Base-by-base conservation (phyloP, 345 rosid species). In the Eucalyptus regnans region DNA sequence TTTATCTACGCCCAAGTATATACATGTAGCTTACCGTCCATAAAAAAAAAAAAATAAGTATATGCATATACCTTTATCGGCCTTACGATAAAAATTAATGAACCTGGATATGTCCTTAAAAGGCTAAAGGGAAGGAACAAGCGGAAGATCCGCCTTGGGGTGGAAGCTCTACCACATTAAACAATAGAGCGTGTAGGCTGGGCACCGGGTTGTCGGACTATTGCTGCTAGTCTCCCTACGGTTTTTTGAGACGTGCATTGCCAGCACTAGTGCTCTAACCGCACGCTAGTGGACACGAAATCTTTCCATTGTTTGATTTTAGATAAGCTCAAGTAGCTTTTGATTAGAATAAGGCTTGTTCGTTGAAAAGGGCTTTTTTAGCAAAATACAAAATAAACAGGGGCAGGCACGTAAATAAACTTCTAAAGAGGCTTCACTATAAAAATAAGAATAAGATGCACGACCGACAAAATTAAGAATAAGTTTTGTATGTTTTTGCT, bases 71-170 rank as follows among this genome's bases (percentile, higher is more conserved):
- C 4, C 2, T 52, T 52, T 52, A 52, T 52, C 2, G 4, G 5
- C 2, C 4, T 52, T 8, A 52, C 2, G 18, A 52, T 52, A 52
- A 52, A 52, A 52, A 52, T 52, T 52, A 10, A 18, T 52, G 25
- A 52, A 52, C 20, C 25, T 8, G 0, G 1, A 1, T 52, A 52
- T 52, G 2, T 52, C 25, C 5, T 52, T 52, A 9, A 52, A 52
- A 52, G 23, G 3, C 0, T 52, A 52, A 20, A 52, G 58, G 4
- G 25, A 52, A 0, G 0, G 0, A 52, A 7, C 0, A 18, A 18
- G 9, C 1, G 1, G 4, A 23, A 18, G 58, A 52, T 52, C 10
- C 0, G 10, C 10, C 4, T 52, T 7, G 1, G 2, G 25, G 1
- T 18, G 58, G 25, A 52, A 52, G 58, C 10, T 3, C 58, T 8